Conservation (phyloP, 2,329 filamentous ascomycete genomes). For the Pseudophaeomoniella oleicola region DNA sequence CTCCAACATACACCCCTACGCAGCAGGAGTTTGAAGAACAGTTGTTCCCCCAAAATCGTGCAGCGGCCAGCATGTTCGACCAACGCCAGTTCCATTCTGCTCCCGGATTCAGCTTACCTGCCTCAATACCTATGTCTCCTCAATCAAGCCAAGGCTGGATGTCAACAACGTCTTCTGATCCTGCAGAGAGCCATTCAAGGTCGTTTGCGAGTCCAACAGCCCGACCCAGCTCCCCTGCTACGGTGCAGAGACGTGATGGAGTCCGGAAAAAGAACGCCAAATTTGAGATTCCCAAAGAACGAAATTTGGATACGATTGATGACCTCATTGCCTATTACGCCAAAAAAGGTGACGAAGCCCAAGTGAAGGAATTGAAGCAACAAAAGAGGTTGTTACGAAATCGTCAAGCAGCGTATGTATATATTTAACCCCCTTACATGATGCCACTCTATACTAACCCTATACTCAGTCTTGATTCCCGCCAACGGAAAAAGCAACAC, state of each 20-base stretch:
- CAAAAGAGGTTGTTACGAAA: constrained; percentile 92
- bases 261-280: constrained; percentile 98
- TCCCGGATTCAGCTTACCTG: constrained; percentile 18
- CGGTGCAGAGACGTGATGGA: constrained; percentile 56
- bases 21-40: constrained; percentile 35
- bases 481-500: constrained; percentile 95
- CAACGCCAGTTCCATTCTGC: constrained; percentile 5
- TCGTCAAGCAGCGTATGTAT: constrained; percentile 82
- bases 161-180: constrained; percentile 28
- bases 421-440: constrained; percentile 12
- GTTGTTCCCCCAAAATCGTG: constrained; percentile 20
- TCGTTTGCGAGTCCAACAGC: constrained; percentile 51
- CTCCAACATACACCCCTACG: constrained; percentile 55
- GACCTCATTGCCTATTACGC: constrained; percentile 68
- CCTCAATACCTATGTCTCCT: constrained; percentile 43
- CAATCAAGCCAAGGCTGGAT: constrained; percentile 44
- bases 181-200: constrained; percentile 36
- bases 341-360: constrained; percentile 57
- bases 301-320: constrained; percentile 90
- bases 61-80: constrained; percentile 12
- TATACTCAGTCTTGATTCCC: constrained; percentile 70
- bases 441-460: constrained; percentile 15
- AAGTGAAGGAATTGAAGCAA: constrained; percentile 96
- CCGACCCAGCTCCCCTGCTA: constrained; percentile 61
- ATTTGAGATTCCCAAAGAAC: constrained; percentile 90